phyloP scores from a whole-genome alignment of 2,329 filamentous ascomycete species.

The Capronia epimyces region DNA sequence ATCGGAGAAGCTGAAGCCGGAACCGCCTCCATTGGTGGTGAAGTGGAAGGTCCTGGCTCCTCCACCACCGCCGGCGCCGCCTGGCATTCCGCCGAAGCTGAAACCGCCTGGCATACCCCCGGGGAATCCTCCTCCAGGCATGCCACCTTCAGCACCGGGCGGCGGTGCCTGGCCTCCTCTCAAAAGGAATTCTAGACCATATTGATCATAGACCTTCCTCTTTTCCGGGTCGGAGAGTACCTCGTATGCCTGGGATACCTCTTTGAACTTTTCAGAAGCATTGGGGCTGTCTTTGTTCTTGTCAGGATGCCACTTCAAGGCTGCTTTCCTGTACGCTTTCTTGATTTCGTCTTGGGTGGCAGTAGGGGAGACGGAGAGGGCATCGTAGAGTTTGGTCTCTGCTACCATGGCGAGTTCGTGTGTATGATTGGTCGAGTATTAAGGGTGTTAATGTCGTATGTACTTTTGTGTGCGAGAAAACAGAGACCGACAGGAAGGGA shows the following conservation, averaged over 20 bases:
- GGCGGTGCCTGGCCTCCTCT: conserved; percentile 68
- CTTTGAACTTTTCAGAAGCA: conserved; percentile 93
- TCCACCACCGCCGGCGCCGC: conserved; percentile 53
- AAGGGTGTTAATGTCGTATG: conserved; percentile 26
- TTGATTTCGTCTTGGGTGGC: conserved; percentile 93
- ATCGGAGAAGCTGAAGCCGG: conserved; percentile 76
- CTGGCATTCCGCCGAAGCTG: conserved; percentile 46
- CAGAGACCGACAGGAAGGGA: conserved; percentile 19
- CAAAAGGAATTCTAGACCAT: conserved; percentile 85
- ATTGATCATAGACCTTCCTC: conserved; percentile 90
- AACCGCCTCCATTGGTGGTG: conserved; percentile 42
- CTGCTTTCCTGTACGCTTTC: conserved; percentile 86
- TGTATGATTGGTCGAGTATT: conserved; percentile 18
- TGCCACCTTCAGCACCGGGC: conserved; percentile 49
- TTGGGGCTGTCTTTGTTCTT: conserved; percentile 91
- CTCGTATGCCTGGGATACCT: conserved; percentile 95
- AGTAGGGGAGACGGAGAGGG: conserved; percentile 69
- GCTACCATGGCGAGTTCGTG: conserved; percentile 65
- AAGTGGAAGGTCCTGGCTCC: conserved; percentile 49
- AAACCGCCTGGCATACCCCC: conserved; percentile 50
- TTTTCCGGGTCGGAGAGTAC: conserved; percentile 97
- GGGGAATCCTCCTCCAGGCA: conserved; percentile 41
- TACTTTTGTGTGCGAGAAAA: conserved; percentile 28
- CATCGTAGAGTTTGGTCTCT: conserved; percentile 93
- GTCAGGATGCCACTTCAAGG: conserved; percentile 90